Evolutionary conservation across 345 rosid genomes (phyloP).

Genomic region (Hevea brasiliensis): DNA sequence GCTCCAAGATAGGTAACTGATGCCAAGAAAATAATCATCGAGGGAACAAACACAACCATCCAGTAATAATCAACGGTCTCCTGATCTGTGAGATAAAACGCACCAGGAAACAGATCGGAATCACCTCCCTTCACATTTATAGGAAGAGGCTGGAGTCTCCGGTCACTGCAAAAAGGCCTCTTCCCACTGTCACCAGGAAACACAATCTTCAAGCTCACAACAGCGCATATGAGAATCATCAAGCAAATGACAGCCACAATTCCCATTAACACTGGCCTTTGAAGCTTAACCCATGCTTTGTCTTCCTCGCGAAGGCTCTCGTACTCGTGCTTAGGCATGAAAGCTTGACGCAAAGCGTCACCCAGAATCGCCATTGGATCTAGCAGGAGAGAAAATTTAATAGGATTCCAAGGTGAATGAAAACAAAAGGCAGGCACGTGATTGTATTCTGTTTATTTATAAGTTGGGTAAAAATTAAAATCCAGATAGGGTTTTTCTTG

Average conservation of each 20-base stretch:
- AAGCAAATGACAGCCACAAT: constrained; percentile 38
- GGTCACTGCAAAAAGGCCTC: constrained; percentile 74
- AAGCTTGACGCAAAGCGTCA: constrained; percentile 85
- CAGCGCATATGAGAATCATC: constrained; percentile 48
- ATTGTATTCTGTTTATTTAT: not conserved
- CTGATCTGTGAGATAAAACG: constrained; percentile 82
- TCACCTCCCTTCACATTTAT: constrained; percentile 49
- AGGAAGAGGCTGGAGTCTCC: constrained; percentile 56
- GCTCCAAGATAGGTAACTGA: constrained; percentile 73
- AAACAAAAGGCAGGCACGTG: constrained; percentile 16
- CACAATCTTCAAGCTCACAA: constrained; percentile 74
- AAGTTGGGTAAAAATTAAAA: not conserved
- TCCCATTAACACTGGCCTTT: constrained; percentile 44
- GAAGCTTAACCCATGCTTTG: constrained; percentile 74
- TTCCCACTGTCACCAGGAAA: constrained; percentile 55
- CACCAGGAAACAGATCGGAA: constrained; percentile 64
- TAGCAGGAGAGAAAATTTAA: not conserved
- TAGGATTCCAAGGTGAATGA: not conserved
- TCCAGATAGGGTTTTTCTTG: constrained; percentile 13
- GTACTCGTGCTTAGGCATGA: constrained; percentile 90
- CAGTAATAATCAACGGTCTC: constrained; percentile 88
- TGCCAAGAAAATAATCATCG: constrained; percentile 53
- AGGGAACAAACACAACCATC: constrained; percentile 82
- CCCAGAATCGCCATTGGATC: constrained; percentile 65
- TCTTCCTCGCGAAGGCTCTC: constrained; percentile 80